Evolutionary conservation across 305 asterid genomes (phyloP), one percentile per base, ranked within the genome.

Genomic region (Vinca major): DNA sequence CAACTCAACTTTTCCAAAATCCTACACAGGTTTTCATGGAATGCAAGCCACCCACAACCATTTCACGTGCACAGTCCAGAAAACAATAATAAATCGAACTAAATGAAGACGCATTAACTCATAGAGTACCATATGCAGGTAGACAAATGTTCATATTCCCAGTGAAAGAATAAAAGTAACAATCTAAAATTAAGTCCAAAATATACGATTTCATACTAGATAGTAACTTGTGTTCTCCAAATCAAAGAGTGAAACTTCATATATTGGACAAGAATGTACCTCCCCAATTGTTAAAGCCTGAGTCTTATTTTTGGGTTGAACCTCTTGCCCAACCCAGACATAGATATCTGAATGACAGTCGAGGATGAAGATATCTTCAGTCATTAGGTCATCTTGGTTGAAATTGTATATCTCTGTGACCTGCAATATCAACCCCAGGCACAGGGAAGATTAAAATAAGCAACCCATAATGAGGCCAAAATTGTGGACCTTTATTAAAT

Each of bases 341-440:
- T 75, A 89, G 71, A 94, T 86, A 76, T 84, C 90, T 17, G 89
- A 82, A 71, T 77, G 84, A 80, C 97, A 91, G 78, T 91, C 90
- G 53, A 94, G 86, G 80, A 94, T 82, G 87, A 88, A 88, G 62
- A 89, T 72, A 68, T 94, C 99, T 82, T 94, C 99, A 39, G 99
- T 88, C 99, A 89, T 86, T 54, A 94, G 88, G 80, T 94, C 99
- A 77, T 91, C 98, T 81, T 94, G 99, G 83, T 77, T 73, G 88
- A 85, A 94, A 80, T 91, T 94, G 89, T 89, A 84, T 44, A 94
- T 81, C 88, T 94, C 99, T 67, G 77, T 85, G 66, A 89, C 98
- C 98, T 91, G 88, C 75, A 80, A 72, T 44, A 77, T 62, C 64
- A 71, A 68, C 68, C 71, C 19, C 58, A 50, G 69, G 67, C 52